These are phyloP conservation scores for Apocynum venetum DNA, from an alignment of 257 asterid genomes.

Conservation along the genomic window DNA sequence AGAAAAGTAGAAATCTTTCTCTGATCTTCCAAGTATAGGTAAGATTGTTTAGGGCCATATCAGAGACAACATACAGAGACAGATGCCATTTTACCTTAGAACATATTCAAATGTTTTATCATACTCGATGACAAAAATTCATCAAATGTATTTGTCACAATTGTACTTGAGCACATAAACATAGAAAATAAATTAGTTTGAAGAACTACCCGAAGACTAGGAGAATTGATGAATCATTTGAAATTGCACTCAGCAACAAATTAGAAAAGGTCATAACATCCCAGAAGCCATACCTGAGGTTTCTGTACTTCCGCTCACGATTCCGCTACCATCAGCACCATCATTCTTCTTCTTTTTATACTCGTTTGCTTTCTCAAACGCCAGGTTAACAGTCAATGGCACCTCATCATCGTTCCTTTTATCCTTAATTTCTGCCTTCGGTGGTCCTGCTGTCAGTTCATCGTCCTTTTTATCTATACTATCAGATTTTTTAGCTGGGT, in stretches of 20 bases:
- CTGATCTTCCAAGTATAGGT: not conserved
- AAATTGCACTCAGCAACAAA: not conserved
- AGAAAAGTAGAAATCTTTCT: not conserved
- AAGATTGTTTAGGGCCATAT: not conserved
- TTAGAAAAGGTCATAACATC: not conserved
- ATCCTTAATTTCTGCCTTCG: slow-evolving; percentile 8
- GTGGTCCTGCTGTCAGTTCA: slow-evolving; percentile 3
- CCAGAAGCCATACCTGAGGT: slow-evolving; percentile 40
- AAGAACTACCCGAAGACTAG: not conserved
- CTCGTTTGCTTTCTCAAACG: slow-evolving; percentile 56
- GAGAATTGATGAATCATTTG: not conserved
- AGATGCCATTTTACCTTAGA: not conserved
- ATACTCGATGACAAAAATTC: not conserved
- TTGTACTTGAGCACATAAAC: not conserved
- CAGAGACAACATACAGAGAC: not conserved
- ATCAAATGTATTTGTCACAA: not conserved
- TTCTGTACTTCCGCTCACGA: slow-evolving; percentile 12
- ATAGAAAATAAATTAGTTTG: not conserved
- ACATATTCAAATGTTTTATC: not conserved
- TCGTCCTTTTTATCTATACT: slow-evolving; percentile 5
- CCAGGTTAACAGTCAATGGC: slow-evolving; percentile 39
- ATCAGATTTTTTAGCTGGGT: slow-evolving; percentile 19
- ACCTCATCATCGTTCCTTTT: slow-evolving; percentile 32
- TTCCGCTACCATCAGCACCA: slow-evolving; percentile 17
- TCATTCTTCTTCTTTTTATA: slow-evolving; percentile 15